Percentiles rank a stretch among this genome's conserved stretches.
Evolutionary conservation across 805 yeast species (phyloP).

Genomic region (Kodamaea kakaduensis): DNA sequence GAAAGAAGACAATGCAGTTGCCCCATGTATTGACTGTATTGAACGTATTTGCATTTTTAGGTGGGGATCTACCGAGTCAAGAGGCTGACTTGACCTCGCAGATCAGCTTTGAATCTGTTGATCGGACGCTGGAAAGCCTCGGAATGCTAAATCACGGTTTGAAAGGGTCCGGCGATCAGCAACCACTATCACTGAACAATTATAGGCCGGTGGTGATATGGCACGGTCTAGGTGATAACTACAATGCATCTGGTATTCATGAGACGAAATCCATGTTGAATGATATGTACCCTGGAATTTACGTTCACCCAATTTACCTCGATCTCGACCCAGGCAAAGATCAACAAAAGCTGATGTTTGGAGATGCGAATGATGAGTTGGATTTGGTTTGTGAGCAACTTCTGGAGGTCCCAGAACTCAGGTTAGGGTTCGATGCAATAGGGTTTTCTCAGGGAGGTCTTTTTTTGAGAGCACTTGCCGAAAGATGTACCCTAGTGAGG

Average conservation of each 20-base stretch:
- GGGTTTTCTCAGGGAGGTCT: slow-evolving; percentile 86
- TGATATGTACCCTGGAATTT: slow-evolving; percentile 45
- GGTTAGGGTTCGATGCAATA: slow-evolving; percentile 61
- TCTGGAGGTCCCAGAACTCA: slow-evolving; percentile 40
- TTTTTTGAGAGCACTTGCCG: slow-evolving; percentile 64
- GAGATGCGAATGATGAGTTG: slow-evolving; percentile 55
- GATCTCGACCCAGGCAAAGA: slow-evolving; percentile 50
- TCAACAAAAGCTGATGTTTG: slow-evolving; percentile 52
- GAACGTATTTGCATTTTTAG: slow-evolving; percentile 8
- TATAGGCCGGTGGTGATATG: slow-evolving; percentile 60
- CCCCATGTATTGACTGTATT: slow-evolving; percentile 10
- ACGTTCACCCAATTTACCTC: slow-evolving; percentile 51
- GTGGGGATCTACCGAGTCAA: slow-evolving; percentile 7
- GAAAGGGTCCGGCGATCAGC: background rate
- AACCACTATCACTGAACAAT: background rate
- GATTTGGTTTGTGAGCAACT: slow-evolving; percentile 54
- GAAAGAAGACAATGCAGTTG: slow-evolving; percentile 4
- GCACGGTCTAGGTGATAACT: slow-evolving; percentile 84
- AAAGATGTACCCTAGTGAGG: slow-evolving; percentile 44
- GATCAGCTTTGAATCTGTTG: background rate
- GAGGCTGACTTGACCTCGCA: background rate
- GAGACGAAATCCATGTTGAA: slow-evolving; percentile 41
- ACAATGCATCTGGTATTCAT: slow-evolving; percentile 56
- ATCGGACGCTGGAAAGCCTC: no score
- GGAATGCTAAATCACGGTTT: no score